These are phyloP conservation scores for Ophiostoma quercus DNA, from an alignment of 2,329 filamentous ascomycete genomes.

Conservation along the genomic window DNA sequence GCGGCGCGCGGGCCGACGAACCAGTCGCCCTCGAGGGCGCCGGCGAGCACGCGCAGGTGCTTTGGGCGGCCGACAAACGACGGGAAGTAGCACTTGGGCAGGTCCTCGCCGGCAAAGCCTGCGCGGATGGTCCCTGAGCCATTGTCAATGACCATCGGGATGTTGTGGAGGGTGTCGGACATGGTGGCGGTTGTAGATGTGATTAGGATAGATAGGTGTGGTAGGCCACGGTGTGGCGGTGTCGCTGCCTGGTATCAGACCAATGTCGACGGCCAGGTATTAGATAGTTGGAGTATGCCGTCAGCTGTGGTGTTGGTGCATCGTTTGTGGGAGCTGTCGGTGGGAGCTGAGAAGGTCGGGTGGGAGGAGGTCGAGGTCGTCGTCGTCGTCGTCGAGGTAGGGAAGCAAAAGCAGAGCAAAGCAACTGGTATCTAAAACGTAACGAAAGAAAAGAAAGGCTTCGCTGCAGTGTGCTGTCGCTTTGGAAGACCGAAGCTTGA, in stretches of 20 bases:
- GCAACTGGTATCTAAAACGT: background rate
- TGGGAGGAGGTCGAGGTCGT: constrained; percentile 6
- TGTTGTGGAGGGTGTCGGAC: constrained; percentile 77
- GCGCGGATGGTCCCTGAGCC: constrained; percentile 96
- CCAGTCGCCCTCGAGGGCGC: constrained; percentile 89
- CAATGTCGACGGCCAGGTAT: background rate
- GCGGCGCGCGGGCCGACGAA: constrained; percentile 90
- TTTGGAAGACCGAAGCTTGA: background rate
- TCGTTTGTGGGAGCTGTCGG: constrained; percentile 17
- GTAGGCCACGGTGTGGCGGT: background rate
- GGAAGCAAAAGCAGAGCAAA: background rate
- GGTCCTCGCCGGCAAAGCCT: constrained; percentile 91
- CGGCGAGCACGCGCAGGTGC: constrained; percentile 90
- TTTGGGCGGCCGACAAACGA: constrained; percentile 96
- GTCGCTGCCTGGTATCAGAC: background rate
- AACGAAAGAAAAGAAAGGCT: background rate
- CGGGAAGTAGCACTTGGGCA: constrained; percentile 94
- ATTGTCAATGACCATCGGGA: constrained; percentile 97
- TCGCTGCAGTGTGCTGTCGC: background rate
- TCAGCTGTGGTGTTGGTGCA: constrained; percentile 25
- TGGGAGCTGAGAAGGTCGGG: too few relatives aligned
- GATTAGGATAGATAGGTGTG: too few relatives aligned
- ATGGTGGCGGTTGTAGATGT: constrained; percentile 35
- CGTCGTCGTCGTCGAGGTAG: constrained; percentile 7
- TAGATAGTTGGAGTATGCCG: background rate